A percentile compares a stretch with the other conserved stretches of the same genome.
Evolutionary conservation across 73 alveolate genomes (phyloP).

Genomic region (Paramecium octaurelia): DNA sequence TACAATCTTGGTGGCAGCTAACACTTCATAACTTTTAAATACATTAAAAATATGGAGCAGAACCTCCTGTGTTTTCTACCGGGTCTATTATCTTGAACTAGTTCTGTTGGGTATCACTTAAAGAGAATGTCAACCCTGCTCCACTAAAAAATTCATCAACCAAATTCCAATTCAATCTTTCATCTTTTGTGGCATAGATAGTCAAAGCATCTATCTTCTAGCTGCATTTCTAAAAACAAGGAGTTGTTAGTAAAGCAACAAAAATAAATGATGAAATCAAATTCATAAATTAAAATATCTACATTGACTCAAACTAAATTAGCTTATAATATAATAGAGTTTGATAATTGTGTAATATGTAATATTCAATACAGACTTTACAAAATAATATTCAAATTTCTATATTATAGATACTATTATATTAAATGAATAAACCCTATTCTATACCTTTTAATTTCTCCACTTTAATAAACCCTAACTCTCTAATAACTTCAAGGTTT

Average conservation of each 20-base stretch:
- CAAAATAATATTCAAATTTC: neutral
- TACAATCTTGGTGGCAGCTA: neutral
- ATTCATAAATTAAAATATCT: neutral
- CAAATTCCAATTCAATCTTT: neutral
- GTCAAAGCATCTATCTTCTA: neutral
- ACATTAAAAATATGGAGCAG: neutral
- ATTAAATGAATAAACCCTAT: neutral
- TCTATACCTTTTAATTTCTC: neutral
- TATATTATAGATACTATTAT: neutral
- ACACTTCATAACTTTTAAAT: neutral
- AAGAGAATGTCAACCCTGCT: neutral
- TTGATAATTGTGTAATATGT: neutral
- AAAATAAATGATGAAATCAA: neutral
- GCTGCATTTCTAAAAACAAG: neutral
- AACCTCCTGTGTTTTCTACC: neutral
- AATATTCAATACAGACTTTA: neutral
- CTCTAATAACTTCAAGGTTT: neutral
- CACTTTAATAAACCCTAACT: neutral
- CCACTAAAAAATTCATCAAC: constrained; percentile 2
- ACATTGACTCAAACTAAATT: neutral
- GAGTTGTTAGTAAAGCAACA: neutral
- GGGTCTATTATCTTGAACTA: neutral
- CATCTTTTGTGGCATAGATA: neutral
- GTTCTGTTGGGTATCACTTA: neutral
- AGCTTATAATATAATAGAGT: neutral